Evolutionary conservation across 495 filamentous ascomycete species (phyloP), one percentile per base, ranked within the genome.

Genomic region (Chaetomium cochliodes): DNA sequence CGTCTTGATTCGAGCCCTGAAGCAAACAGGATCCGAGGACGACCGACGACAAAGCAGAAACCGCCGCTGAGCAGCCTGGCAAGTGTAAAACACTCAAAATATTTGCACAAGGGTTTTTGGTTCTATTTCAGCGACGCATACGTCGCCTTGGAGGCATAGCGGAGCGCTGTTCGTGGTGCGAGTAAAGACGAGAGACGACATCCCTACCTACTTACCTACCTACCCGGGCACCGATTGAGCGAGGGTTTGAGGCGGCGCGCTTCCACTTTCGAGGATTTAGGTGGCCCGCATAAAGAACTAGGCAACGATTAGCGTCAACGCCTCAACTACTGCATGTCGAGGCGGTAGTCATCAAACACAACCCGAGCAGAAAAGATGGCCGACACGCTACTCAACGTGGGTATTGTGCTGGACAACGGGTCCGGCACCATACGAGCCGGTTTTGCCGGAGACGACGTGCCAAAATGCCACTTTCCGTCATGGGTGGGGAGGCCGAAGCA

Each of bases 401-500:
- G 94, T 57, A 96, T 99, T 71, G 96, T 99, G 70, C 90, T 99
- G 69, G 96, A 98, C 86, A 99, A 98, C 81, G 96, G 94, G 76
- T 96, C 91, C 64, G 94, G 96, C 49, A 99, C 94, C 2, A 98
- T 99, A 70, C 86, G 96, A 73, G 94, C 94, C 55, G 94, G 94
- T 15, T 99, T 98, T 70, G 94, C 96, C 22, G 94, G 96, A 58
- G 92, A 97, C 69, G 96, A 98, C 68, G 81, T 92, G 41, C 94
- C 94, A 2, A 97, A 96, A 81, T 96, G 90, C 80, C 92, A 89
- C 78, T 98, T 99, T 73, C 93, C 94, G n/a, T 97, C 94, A 9
- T 98, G 93, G 70, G 96, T 99, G 52, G 94, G 94, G 60, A 86
- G 94, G 70, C 96, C 96, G 59, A 99, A 99, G 77, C 94, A 99